Base-by-base conservation (phyloP, 495 filamentous ascomycete species). In the Daldinia caldariorum region DNA sequence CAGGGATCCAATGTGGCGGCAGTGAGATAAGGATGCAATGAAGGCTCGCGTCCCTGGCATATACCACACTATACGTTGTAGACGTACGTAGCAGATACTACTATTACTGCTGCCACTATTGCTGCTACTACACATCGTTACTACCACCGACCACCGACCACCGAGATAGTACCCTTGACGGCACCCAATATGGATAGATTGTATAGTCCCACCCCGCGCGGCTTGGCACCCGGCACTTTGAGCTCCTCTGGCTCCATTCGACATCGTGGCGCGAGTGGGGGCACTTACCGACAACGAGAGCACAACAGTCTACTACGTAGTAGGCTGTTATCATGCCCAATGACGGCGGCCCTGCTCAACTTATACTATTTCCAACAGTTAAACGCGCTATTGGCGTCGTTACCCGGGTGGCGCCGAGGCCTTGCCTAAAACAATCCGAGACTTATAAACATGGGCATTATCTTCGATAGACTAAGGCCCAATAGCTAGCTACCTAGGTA, bases 181-280 rank as follows among this genome's bases (percentile, higher is more conserved):
- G 54, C 54, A 39, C 18, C 18, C 34, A 57, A 70, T 73, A 73
- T 70, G 49, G 67, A 70, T 73, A 73, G 71, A 73, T 73, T 66
- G 67, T 70, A 73, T 70, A 64, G 61, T 70, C 71, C 61, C 66
- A 70, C 71, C 71, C 71, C 71, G 66, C 70, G 66, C 63, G 71
- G 18, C 71, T 73, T 73, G 71, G 71, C 71, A 16, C 22, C 70
- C 71, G 71, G 71, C 71, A 73, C 71, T 73, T 70, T 73, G 71
- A 66, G 29, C 71, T 70, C 71, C 71, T 70, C 58, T 67, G 39
- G 34, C 71, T 70, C 71, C 71, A 66, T 69, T 72, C 56, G 70
- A 69, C 47, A 58, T 63, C 26, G 62, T 70, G 54, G 62, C 63
- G 67, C 53, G 54, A 63, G 66, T 66, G 66, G 71, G 63, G 67